Evolutionary conservation across 2,329 filamentous ascomycete species (phyloP).

Genomic region (Colletotrichum spaethianum): DNA sequence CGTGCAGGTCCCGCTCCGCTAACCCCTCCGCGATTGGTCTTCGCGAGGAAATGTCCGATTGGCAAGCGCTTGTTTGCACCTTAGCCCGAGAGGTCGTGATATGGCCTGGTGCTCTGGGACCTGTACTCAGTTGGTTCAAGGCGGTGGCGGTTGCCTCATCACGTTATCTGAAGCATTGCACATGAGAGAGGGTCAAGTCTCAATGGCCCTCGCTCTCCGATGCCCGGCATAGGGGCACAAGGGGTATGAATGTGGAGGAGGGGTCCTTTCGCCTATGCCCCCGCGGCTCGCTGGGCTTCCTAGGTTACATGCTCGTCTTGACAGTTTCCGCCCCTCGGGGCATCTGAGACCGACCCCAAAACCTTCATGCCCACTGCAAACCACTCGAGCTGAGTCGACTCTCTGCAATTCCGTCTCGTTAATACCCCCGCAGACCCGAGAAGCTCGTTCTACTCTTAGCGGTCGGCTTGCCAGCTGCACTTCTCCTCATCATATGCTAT

Average conservation of each 20-base stretch:
- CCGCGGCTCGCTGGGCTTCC: not conserved
- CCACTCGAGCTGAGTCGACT: constrained; percentile 8
- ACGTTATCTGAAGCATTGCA: not conserved
- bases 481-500: constrained; percentile 7
- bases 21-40: not conserved
- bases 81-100: not conserved
- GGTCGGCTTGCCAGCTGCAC: constrained; percentile 10
- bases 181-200: no score
- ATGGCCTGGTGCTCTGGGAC: no score
- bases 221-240: constrained; percentile 9
- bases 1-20: not conserved
- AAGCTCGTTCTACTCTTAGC: not conserved
- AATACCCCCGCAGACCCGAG: constrained; percentile 17
- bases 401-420: constrained; percentile 8
- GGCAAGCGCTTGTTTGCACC: not conserved
- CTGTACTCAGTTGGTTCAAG: not conserved
- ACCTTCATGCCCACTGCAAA: constrained; percentile 20
- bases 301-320: constrained; percentile 13
- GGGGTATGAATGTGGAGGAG: not conserved
- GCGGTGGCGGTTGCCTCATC: not conserved
- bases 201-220: constrained; percentile 1
- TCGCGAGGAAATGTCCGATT: constrained; percentile 1
- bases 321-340: constrained; percentile 30
- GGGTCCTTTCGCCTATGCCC: not conserved
- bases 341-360: constrained; percentile 39